Conservation (phyloP, 768 basidiomycete genomes). For the Naematelia aurantialba region DNA sequence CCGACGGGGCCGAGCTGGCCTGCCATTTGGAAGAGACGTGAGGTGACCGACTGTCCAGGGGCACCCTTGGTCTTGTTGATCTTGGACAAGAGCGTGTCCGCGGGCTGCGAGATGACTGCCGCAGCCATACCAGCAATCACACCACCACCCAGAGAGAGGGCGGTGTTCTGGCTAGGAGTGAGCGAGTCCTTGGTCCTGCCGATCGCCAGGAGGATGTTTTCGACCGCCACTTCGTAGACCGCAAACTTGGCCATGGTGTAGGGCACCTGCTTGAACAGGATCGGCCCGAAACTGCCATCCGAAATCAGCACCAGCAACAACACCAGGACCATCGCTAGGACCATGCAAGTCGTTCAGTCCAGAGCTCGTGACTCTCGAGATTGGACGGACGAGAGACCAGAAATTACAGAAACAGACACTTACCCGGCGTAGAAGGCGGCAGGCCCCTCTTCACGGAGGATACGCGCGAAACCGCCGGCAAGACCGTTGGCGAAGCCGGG, state of each 20-base stretch:
- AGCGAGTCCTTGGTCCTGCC: slow-evolving; percentile 75
- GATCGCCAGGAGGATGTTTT: slow-evolving; percentile 76
- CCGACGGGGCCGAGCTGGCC: slow-evolving; percentile 51
- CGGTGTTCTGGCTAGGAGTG: slow-evolving; percentile 50
- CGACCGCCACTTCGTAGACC: slow-evolving; percentile 86
- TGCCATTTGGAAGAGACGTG: slow-evolving; percentile 51
- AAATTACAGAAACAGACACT: too few relatives aligned
- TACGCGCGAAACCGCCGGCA: slow-evolving; percentile 51
- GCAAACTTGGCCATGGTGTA: slow-evolving; percentile 99
- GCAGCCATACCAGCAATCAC: slow-evolving; percentile 94
- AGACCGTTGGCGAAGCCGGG: slow-evolving; percentile 53
- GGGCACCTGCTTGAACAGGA: slow-evolving; percentile 69
- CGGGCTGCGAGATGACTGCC: slow-evolving; percentile 88
- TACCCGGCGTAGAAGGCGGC: slow-evolving; percentile 54
- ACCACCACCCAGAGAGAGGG: slow-evolving; percentile 83
- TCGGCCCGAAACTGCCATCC: slow-evolving; percentile 53
- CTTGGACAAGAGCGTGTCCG: slow-evolving; percentile 82
- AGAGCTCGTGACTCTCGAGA: too few relatives aligned
- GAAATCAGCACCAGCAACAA: too few relatives aligned
- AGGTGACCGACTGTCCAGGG: slow-evolving; percentile 52
- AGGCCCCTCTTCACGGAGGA: slow-evolving; percentile 52
- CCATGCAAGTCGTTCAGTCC: too few relatives aligned
- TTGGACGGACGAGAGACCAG: too few relatives aligned
- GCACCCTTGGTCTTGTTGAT: slow-evolving; percentile 73
- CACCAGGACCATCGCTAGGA: too few relatives aligned